Evolutionary conservation across 1,139 yeast species (phyloP), one percentile per base, ranked within the genome.

Genomic region (Taphrina populina): DNA sequence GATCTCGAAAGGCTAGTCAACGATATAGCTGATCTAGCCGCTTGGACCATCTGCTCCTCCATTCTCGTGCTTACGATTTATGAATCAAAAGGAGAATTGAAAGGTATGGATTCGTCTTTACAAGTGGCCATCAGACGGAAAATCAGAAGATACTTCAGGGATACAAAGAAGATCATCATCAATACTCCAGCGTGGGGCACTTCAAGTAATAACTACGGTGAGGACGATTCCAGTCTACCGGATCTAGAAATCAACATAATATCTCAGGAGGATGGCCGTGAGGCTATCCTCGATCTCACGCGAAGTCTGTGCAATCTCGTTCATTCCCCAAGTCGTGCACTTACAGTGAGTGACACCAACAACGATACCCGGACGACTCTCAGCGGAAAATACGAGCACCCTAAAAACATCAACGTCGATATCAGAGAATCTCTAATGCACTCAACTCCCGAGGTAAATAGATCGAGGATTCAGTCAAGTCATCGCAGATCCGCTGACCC

Each of bases 31-130:
- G 95, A 88, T 66, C 65, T 90, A 44, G 76, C 82, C 0, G 83
- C 95, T 2, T 92, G 99, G 99, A 77, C 88, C 41, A 70, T 88
- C 20, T 86, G 95, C 43, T 82, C 94, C 6, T 96, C 96, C 1
- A 80, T 90, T 52, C 79, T 81, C 24, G 73, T 75, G 56, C 74
- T 92, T 60, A 76, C 86, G 6, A 73, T 94, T 40, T 94, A 88
- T 71, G 98, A 92, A 70, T 78, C 78, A 64, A 80, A 80, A 56
- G 97, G 97, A 0, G 72, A 15, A 52, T 34, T 15, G 19, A 53
- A 34, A n/a, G 57, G 46, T 30, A 52, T 21, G 41, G 52, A 46
- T n/a, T 57, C 47, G n/a, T 26, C 56, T 4, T 23, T 41, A 17
- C 56, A 52, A 29, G 20, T 41, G 17, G 56, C 56, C n/a, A 41